Evolutionary conservation across 2,329 filamentous ascomycete genomes (phyloP).

Genomic region (Hypoxylon sp.): DNA sequence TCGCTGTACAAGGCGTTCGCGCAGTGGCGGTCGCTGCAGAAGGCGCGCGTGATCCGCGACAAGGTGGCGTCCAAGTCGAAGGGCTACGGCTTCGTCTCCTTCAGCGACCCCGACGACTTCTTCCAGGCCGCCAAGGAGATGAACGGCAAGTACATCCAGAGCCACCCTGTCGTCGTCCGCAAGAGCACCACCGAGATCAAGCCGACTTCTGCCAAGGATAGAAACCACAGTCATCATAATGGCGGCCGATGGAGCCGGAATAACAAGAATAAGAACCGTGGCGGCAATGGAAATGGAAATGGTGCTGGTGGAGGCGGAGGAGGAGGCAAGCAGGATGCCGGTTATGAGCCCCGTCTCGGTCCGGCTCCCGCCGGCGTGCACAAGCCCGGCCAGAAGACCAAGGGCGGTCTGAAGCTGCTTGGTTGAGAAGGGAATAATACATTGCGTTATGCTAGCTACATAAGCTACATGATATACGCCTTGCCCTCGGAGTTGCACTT

Average conservation of each 20-base stretch:
- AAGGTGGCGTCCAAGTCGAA: conserved; percentile 97
- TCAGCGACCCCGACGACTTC: conserved; percentile 93
- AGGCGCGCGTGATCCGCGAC: conserved; percentile 92
- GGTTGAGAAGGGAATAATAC: conserved; percentile 52
- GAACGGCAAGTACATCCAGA: conserved; percentile 99
- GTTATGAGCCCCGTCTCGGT: conserved; percentile 60
- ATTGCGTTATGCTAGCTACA: not conserved
- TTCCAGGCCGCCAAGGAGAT: conserved; percentile 97
- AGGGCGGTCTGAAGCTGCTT: conserved; percentile 68
- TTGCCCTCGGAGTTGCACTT: not conserved
- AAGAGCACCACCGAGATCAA: conserved; percentile 93
- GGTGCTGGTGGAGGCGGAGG: conserved; percentile 42
- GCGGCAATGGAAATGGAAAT: conserved; percentile 45
- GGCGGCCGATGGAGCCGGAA: conserved; percentile 40
- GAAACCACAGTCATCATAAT: no score
- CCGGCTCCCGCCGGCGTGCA: conserved; percentile 62
- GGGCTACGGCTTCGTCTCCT: conserved; percentile 95
- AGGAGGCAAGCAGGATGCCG: conserved; percentile 37
- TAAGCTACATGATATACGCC: not conserved
- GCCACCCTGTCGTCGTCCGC: conserved; percentile 87
- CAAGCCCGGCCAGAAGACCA: conserved; percentile 72
- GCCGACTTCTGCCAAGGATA: conserved; percentile 71
- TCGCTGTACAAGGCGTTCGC: conserved; percentile 93
- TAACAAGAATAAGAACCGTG: conserved; percentile 45
- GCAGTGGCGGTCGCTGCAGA: conserved; percentile 86